These are phyloP conservation scores for Picea sitchensis DNA, from an alignment of 75 land plant genomes.

Conservation along the genomic window DNA sequence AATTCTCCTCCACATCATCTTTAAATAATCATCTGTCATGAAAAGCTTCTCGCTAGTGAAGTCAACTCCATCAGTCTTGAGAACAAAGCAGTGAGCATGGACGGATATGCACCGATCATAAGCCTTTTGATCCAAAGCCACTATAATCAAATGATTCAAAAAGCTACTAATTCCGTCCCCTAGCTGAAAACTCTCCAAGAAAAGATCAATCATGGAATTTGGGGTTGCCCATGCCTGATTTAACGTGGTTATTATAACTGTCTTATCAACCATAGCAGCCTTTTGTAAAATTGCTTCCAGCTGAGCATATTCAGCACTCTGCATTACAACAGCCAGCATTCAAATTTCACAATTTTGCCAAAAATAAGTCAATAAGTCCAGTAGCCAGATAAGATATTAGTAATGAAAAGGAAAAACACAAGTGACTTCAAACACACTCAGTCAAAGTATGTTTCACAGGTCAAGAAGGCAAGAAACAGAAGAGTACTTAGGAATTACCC, in stretches of 20 bases:
- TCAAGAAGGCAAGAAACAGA: too few relatives aligned
- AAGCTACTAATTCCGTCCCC: slow-evolving; percentile 27
- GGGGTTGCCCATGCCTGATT: slow-evolving; percentile 46
- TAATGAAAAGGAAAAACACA: too few relatives aligned
- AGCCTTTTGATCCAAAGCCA: slow-evolving; percentile 27
- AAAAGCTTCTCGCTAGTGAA: slow-evolving; percentile 12
- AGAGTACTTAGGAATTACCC: too few relatives aligned
- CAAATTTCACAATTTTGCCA: too few relatives aligned
- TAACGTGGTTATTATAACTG: slow-evolving; percentile 41
- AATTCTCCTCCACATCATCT: slow-evolving; percentile 93
- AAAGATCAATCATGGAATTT: slow-evolving; percentile 38
- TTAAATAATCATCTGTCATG: slow-evolving; percentile 54
- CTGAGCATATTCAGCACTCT: background rate
- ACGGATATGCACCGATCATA: slow-evolving; percentile 10
- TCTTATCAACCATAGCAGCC: slow-evolving; percentile 22
- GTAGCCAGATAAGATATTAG: too few relatives aligned
- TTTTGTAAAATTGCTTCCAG: background rate
- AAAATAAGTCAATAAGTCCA: too few relatives aligned
- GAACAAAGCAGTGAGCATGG: slow-evolving; percentile 11
- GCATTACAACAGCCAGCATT: too few relatives aligned
- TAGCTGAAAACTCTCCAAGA: slow-evolving; percentile 37
- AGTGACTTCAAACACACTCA: too few relatives aligned
- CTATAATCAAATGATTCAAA: slow-evolving; percentile 35
- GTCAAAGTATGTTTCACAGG: too few relatives aligned
- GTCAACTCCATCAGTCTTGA: slow-evolving; percentile 11